phyloP scores from a whole-genome alignment of 805 yeast genomes.

The Pachysolen tannophilus region DNA sequence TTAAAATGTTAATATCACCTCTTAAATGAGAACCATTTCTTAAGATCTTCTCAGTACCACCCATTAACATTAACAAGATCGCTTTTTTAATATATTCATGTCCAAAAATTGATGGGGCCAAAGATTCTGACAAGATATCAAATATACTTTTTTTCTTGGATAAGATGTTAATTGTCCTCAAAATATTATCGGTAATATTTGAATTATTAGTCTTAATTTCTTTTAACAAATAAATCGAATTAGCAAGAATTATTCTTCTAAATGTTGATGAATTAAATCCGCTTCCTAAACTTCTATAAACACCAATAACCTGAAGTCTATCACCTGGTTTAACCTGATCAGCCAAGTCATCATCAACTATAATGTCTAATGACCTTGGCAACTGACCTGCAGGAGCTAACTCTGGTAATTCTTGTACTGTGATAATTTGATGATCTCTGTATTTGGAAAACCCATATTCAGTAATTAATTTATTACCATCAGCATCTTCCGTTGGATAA shows the following conservation, averaged over 20 bases:
- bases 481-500: slow-evolving; percentile 89
- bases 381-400: slow-evolving; percentile 96
- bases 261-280: slow-evolving; percentile 59
- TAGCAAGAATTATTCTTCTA: slow-evolving; percentile 76
- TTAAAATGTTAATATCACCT: slow-evolving; percentile 91
- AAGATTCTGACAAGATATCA: slow-evolving; percentile 70
- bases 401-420: slow-evolving; percentile 97
- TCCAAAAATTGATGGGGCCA: slow-evolving; percentile 96
- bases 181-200: slow-evolving; percentile 68
- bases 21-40: slow-evolving; percentile 94
- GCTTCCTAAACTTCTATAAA: slow-evolving; percentile 86
- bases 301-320: slow-evolving; percentile 89
- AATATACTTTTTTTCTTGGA: slow-evolving; percentile 67
- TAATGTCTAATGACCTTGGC: slow-evolving; percentile 86
- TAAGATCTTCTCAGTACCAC: slow-evolving; percentile 91
- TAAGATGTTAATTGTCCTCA: slow-evolving; percentile 76
- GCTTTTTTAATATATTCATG: slow-evolving; percentile 89
- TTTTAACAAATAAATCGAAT: slow-evolving; percentile 73
- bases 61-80: slow-evolving; percentile 79
- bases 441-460: slow-evolving; percentile 92
- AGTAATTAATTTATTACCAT: slow-evolving; percentile 80
- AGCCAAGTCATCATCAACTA: slow-evolving; percentile 92
- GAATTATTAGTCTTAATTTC: slow-evolving; percentile 68
- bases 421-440: slow-evolving; percentile 87
- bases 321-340: slow-evolving; percentile 94